phyloP scores from a whole-genome alignment of 2,329 filamentous ascomycete genomes.

The Aspergillus glaucus region DNA sequence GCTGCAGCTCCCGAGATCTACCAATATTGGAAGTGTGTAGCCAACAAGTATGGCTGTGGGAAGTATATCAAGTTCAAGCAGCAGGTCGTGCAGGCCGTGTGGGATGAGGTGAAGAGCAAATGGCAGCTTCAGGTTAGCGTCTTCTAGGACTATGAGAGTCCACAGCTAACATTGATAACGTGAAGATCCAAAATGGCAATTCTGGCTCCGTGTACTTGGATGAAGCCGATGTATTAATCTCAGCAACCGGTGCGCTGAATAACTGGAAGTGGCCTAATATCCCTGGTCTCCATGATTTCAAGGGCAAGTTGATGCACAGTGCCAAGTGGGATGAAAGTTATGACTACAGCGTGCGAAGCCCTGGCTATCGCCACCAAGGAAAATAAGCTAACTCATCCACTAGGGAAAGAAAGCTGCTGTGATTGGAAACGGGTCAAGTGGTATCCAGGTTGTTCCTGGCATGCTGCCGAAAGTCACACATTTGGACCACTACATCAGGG shows the following conservation, averaged over 20 bases:
- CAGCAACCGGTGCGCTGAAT: constrained; percentile 36
- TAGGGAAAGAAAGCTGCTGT: constrained; percentile 31
- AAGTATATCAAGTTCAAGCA: constrained; percentile 44
- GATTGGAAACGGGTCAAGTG: constrained; percentile 35
- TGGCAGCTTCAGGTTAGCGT: constrained; percentile 22
- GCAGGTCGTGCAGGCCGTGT: constrained; percentile 38
- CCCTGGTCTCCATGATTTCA: constrained; percentile 41
- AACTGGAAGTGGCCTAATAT: constrained; percentile 44
- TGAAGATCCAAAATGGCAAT: constrained; percentile 18
- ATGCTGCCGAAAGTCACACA: constrained; percentile 35
- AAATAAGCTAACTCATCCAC: not conserved
- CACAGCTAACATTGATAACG: not conserved
- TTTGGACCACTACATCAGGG: constrained; percentile 32
- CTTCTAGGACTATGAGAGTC: too few species aligned
- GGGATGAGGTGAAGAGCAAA: constrained; percentile 33
- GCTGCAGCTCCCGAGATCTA: constrained; percentile 45
- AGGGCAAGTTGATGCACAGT: constrained; percentile 41
- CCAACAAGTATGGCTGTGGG: constrained; percentile 39
- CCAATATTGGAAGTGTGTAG: constrained; percentile 43
- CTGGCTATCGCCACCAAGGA: not conserved
- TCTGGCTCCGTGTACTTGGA: constrained; percentile 17
- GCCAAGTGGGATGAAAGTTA: constrained; percentile 38
- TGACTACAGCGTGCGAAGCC: constrained; percentile 22
- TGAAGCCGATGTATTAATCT: constrained; percentile 30
- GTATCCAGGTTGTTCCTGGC: constrained; percentile 37